Percentiles rank a stretch among this genome's conserved stretches.
Evolutionary conservation across 2,329 filamentous ascomycete species (phyloP).

Genomic region (Colletotrichum sp.): DNA sequence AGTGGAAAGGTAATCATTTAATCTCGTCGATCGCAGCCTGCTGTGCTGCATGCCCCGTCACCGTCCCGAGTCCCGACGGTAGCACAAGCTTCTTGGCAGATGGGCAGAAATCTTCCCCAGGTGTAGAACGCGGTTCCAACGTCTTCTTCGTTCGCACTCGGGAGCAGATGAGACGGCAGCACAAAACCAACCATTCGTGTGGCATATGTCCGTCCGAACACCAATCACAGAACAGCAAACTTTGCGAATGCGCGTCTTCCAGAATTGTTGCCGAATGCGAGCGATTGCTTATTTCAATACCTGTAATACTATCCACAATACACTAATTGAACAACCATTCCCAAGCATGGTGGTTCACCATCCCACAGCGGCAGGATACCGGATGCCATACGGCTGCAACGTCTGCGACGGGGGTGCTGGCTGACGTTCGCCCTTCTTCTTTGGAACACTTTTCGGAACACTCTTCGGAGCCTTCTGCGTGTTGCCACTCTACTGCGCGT

Average conservation of each 20-base stretch:
- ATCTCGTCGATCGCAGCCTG: neutral
- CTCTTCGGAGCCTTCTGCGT: neutral
- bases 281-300: slow-evolving; percentile 9
- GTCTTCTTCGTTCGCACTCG: neutral
- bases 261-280: neutral
- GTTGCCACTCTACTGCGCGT: slow-evolving; percentile 20
- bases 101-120: neutral
- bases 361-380: neutral
- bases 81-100: slow-evolving; percentile 17
- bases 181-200: neutral
- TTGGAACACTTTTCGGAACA: neutral
- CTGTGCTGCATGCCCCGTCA: neutral
- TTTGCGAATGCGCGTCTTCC: neutral
- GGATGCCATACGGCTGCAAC: neutral
- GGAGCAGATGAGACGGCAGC: neutral
- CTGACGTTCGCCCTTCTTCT: neutral
- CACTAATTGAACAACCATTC: neutral
- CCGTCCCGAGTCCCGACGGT: neutral
- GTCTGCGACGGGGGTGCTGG: neutral
- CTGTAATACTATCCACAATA: neutral
- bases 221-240: neutral
- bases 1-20: neutral
- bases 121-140: neutral
- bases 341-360: neutral
- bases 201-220: neutral